Conservation (phyloP, 169 alveolate genomes). For the Plasmodium berghei region DNA sequence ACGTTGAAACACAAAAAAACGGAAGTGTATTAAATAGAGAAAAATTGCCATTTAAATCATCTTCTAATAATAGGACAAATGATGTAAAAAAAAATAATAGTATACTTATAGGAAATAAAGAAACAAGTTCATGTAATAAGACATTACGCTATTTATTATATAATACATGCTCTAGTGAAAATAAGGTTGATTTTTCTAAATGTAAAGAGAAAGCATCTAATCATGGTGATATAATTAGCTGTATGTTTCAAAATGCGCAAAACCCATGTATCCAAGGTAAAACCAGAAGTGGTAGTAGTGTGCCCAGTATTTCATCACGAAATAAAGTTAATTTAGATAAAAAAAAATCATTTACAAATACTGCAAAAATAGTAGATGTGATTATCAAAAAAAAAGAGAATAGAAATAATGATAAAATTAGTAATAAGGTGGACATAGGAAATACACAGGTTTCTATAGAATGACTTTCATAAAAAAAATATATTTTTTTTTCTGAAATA, state of each 20-base stretch:
- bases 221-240: background rate
- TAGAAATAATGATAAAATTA: background rate
- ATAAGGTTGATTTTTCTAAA: background rate
- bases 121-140: background rate
- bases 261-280: too few relatives aligned
- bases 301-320: background rate
- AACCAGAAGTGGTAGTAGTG: constrained; percentile 2
- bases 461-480: background rate
- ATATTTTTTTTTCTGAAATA: too few relatives aligned
- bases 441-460: constrained; percentile 3
- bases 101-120: background rate
- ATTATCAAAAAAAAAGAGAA: background rate
- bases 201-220: background rate
- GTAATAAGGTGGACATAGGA: background rate
- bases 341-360: too few relatives aligned
- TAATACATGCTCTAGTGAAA: constrained; percentile 1
- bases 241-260: too few relatives aligned
- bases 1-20: background rate
- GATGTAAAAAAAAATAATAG: background rate
- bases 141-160: background rate
- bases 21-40: background rate
- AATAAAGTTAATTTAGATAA: too few relatives aligned
- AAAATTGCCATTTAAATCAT: background rate
- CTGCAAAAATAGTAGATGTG: background rate
- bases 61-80: background rate